Conservation (phyloP, 257 asterid species). For the Lantana camara region DNA sequence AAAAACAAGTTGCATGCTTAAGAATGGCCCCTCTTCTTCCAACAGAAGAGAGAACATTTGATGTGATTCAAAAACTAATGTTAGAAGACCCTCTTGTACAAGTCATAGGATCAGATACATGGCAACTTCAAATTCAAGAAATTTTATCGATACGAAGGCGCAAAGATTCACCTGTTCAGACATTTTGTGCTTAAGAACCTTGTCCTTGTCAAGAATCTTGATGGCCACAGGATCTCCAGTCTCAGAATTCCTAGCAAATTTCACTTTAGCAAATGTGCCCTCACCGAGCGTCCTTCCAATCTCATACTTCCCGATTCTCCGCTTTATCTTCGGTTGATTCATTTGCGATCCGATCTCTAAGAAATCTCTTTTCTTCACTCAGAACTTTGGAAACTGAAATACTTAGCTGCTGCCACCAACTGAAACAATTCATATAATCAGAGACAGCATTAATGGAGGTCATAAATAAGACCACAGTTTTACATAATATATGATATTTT, state of each 20-base stretch:
- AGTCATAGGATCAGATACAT: not conserved
- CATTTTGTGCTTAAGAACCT: slow-evolving; percentile 92
- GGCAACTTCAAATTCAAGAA: too few relatives aligned
- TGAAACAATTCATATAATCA: not conserved
- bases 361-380: not conserved
- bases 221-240: slow-evolving; percentile 77
- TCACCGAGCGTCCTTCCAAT: slow-evolving; percentile 94
- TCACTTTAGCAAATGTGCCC: slow-evolving; percentile 94
- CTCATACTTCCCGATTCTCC: slow-evolving; percentile 85
- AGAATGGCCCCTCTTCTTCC: not conserved
- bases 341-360: slow-evolving; percentile 30
- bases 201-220: slow-evolving; percentile 90
- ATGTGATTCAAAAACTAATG: not conserved
- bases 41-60: not conserved
- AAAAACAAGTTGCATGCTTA: not conserved
- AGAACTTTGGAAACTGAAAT: not conserved
- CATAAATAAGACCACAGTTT: not conserved
- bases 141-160: too few relatives aligned
- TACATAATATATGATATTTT: not conserved
- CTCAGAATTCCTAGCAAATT: slow-evolving; percentile 84
- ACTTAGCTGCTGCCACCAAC: slow-evolving; percentile 3
- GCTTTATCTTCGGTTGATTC: slow-evolving; percentile 71
- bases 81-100: not conserved
- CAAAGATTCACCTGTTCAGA: slow-evolving; percentile 76
- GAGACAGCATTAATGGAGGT: not conserved